Evolutionary conservation across 257 asterid genomes (phyloP), one percentile per base, ranked within the genome.

Genomic region (Scutellaria galericulata): DNA sequence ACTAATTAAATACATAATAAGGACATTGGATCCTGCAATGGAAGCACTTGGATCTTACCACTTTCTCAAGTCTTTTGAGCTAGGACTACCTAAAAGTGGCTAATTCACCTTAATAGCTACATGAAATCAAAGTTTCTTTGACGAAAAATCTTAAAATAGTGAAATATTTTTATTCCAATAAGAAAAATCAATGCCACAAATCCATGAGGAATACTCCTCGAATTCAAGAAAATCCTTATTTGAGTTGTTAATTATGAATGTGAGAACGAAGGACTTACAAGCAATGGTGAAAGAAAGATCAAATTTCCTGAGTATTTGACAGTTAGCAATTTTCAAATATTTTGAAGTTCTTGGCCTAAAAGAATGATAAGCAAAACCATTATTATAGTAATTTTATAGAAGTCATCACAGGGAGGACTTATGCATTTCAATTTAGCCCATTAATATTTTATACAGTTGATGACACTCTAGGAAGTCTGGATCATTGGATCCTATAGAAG

Each of bases 351-450:
- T 41, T 27, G 64, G 63, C 35, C 53, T 37, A 47, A 75, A 7
- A 50, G 56, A 46, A 41, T 13, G 9, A 62, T 12, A 13, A 50
- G 27, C 50, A 62, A 64, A 70, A 64, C 39, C 37, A 39, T 31
- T 3, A 31, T 1, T 31, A 31, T 31, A 31, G 37, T 31, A 48
- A 68, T 63, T 40, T 10, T 18, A 75, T 44, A 62, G 9, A 44
- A 48, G 37, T 71, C 18, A 71, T 41, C 61, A 74, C 27, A 40
- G 58, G 69, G 35, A 64, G 64, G 68, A 47, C 40, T 55, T 40
- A 37, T 52, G 68, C 72, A 64, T 45, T 64, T 22, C 64, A 44
- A 22, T 54, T 53, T 47, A 22, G 7, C 61, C 58, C 20, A 47
- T 60, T 66, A 35, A 41, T 50, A 59, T 22, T 31, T 61, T 31